These are phyloP conservation scores for Paraphaeosphaeria sporulosa DNA, from an alignment of 2,329 filamentous ascomycete genomes.

Conservation along the genomic window DNA sequence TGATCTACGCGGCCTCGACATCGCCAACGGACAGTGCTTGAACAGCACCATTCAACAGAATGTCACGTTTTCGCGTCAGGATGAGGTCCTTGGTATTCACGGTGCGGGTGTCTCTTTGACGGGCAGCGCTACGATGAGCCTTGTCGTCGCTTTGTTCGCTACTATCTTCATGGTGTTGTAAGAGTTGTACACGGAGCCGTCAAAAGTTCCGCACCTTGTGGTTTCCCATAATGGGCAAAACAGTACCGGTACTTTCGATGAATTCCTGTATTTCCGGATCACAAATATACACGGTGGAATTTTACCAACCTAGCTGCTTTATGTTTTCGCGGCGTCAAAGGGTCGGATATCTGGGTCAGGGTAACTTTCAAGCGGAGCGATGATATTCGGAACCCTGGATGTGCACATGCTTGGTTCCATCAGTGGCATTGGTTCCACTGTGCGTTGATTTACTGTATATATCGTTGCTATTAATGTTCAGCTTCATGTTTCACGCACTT, in stretches of 20 bases:
- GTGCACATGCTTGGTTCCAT: not conserved
- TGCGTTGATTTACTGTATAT: not conserved
- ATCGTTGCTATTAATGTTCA: not conserved
- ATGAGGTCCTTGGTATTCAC: conserved; percentile 47
- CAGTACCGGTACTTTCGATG: not conserved
- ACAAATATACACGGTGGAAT: not conserved
- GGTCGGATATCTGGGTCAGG: not conserved
- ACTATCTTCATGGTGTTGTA: conserved; percentile 37
- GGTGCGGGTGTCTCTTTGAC: conserved; percentile 35
- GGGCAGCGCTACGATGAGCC: conserved; percentile 40
- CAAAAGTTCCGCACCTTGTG: not conserved
- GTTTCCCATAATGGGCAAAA: not conserved
- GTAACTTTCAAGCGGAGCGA: not conserved
- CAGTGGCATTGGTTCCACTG: not conserved
- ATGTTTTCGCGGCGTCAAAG: not conserved
- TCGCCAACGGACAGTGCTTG: conserved; percentile 72
- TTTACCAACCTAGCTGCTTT: not conserved
- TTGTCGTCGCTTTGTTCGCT: conserved; percentile 44
- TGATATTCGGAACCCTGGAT: not conserved
- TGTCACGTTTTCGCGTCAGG: conserved; percentile 66
- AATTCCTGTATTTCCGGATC: not conserved
- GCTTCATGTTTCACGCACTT: not conserved
- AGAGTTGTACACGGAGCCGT: not conserved
- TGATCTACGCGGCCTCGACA: conserved; percentile 71
- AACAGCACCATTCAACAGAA: conserved; percentile 73